phyloP scores from a whole-genome alignment of 768 basidiomycete species.

The Artomyces pyxidatus region DNA sequence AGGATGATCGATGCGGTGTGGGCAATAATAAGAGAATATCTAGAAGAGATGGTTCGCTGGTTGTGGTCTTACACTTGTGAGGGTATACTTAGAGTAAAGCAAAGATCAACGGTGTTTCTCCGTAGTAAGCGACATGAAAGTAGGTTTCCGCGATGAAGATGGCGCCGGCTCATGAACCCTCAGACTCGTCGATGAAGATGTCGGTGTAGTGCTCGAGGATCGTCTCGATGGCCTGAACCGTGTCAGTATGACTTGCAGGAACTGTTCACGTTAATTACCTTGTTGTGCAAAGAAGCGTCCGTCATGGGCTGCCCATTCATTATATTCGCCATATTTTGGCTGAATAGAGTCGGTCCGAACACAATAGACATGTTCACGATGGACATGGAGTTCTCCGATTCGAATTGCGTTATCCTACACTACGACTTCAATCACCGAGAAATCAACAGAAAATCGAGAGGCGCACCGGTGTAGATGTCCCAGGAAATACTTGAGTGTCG shows the following conservation, averaged over 20 bases:
- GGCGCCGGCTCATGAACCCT: constrained; percentile 25
- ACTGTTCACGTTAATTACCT: too few species aligned
- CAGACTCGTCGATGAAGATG: constrained; percentile 91
- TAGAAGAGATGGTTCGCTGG: neutral
- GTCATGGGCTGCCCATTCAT: constrained; percentile 46
- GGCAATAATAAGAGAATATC: too few species aligned
- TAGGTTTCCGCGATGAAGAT: neutral
- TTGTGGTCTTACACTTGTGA: neutral
- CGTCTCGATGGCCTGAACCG: constrained; percentile 79
- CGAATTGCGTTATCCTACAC: constrained; percentile 65
- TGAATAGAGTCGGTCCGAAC: constrained; percentile 95
- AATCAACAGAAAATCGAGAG: neutral
- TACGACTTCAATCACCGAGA: neutral
- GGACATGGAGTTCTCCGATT: constrained; percentile 83
- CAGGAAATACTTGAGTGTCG: constrained; percentile 91
- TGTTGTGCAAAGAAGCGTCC: constrained; percentile 66
- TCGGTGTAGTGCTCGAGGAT: constrained; percentile 91
- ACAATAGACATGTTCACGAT: constrained; percentile 92
- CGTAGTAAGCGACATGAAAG: neutral
- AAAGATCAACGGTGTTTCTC: constrained; percentile 13
- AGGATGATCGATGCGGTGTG: too few species aligned
- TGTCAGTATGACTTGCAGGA: too few species aligned
- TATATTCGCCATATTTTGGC: constrained; percentile 43
- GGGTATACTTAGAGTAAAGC: constrained; percentile 10
- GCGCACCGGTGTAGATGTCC: constrained; percentile 85